Conservation (phyloP, 352 stramenopile species). For the Phytophthora sansomeana region DNA sequence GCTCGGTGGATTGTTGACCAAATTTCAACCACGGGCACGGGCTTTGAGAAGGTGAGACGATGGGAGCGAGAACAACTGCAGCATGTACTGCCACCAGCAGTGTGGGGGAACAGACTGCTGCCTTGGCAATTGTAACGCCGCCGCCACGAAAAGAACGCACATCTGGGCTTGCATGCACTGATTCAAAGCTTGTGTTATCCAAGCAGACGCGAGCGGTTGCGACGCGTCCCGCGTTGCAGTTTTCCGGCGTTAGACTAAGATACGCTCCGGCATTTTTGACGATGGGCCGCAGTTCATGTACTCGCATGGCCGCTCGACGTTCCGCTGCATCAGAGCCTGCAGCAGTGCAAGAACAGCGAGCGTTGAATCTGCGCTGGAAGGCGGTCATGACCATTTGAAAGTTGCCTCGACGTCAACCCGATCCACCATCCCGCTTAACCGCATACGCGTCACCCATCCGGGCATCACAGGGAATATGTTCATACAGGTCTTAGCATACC, state of each 20-base stretch:
- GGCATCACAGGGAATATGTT: background rate
- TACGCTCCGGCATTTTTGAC: too few relatives aligned
- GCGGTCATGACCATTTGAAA: conserved; percentile 22
- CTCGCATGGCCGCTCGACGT: background rate
- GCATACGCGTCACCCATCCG: conserved; percentile 4
- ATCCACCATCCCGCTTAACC: conserved; percentile 22
- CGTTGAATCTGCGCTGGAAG: conserved; percentile 20
- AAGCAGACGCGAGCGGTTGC: background rate
- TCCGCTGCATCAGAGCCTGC: background rate
- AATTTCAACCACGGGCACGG: conserved; percentile 24
- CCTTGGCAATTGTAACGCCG: background rate
- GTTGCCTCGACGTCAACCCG: conserved; percentile 33
- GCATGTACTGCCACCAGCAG: too few relatives aligned
- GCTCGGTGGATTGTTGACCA: conserved; percentile 19
- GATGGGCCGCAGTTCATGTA: too few relatives aligned
- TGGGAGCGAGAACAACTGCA: too few relatives aligned
- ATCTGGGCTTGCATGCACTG: conserved; percentile 10
- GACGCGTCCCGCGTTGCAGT: conserved; percentile 4
- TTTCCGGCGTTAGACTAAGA: conserved; percentile 34
- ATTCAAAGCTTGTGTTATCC: conserved; percentile 6
- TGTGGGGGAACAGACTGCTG: too few relatives aligned
- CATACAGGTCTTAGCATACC: conserved; percentile 1
- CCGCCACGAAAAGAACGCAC: conserved; percentile 1
- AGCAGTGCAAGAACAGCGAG: conserved; percentile 10
- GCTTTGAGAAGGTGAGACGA: conserved; percentile 21